Conservation (phyloP, 352 stramenopile species). For the Globisporangium acanthophoron region DNA sequence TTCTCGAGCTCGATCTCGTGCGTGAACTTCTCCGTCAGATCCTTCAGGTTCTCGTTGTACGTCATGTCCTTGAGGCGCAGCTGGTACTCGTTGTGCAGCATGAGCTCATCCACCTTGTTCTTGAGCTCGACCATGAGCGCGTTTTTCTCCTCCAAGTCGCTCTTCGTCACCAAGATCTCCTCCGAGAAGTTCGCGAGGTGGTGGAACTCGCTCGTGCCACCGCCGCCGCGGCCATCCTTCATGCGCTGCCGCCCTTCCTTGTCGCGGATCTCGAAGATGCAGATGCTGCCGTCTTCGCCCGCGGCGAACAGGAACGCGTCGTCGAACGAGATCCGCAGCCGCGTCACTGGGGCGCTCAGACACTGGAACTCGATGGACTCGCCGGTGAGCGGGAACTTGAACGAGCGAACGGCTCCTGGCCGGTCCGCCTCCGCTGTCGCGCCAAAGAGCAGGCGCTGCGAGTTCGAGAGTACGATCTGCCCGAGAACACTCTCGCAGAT, state of each 20-base stretch:
- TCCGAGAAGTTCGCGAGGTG: constrained; percentile 92
- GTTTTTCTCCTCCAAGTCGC: constrained; percentile 91
- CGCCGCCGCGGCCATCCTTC: constrained; percentile 19
- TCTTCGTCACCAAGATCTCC: constrained; percentile 93
- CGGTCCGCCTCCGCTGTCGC: constrained; percentile 61
- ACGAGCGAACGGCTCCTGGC: constrained; percentile 62
- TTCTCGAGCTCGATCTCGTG: constrained; percentile 91
- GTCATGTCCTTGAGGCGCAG: constrained; percentile 94
- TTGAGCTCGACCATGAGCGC: constrained; percentile 90
- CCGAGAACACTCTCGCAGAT: constrained; percentile 75
- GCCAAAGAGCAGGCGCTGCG: constrained; percentile 89
- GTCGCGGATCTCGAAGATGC: constrained; percentile 86
- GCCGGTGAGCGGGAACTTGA: constrained; percentile 86
- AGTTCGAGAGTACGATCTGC: constrained; percentile 82
- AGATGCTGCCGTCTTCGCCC: constrained; percentile 90
- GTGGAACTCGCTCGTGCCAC: constrained; percentile 40
- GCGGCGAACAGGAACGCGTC: constrained; percentile 90
- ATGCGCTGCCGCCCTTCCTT: constrained; percentile 32
- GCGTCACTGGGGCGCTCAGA: constrained; percentile 59
- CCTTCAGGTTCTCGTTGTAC: constrained; percentile 95
- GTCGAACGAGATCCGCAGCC: constrained; percentile 77
- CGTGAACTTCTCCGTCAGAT: constrained; percentile 92
- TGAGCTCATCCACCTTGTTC: constrained; percentile 93
- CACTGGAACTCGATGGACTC: constrained; percentile 83
- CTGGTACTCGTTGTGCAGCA: constrained; percentile 94